Base-by-base conservation (phyloP, 768 basidiomycete genomes). In the Ramaria rubella region DNA sequence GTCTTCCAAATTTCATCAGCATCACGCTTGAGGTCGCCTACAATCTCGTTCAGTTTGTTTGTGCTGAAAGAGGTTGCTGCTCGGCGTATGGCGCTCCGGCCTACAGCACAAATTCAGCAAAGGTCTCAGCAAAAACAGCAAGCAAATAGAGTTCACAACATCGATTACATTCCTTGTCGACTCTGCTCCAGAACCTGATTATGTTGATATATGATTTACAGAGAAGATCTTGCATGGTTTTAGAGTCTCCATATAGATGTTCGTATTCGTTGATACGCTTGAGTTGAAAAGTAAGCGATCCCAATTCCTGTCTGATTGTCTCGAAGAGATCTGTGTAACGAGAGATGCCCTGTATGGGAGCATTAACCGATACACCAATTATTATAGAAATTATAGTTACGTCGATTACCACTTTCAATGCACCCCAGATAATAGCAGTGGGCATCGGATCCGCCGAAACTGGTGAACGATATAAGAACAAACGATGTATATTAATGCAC, bases 151-250 rank as follows among this genome's bases (percentile, higher is more conserved):
- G 27, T 26, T 31, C 17, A 48, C 46, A 24, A 26, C 29, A 4
- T 48, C 29, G 24, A 30, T 58, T 21, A 48, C 66, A 67, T 29
- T 67, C 63, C 30, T 64, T 64, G 40, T 64, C 57, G 5, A 66
- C 65, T 4, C 60, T 58, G 23, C 49, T 17, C 66, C 65, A 67
- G 40, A 67, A 67, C 29, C 60, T 61, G 36, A 67, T 33, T 14
- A 67, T 61, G 26, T 61, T 61, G n/a, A 60, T 60, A 34, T 62
- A 67, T 9, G 65, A 40, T 1, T 55, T 19, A 45, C 58, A 64
- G 27, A 67, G 49, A 1, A 60, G 34, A 4, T 55, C 31, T 26
- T 60, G 63, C 27, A 64, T 34, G 15, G 4, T 27, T 0, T 62
- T 21, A 9, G 60, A 64, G 46, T 60, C 53, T 11, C 57, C 54